Conservation (phyloP, 805 yeast genomes). For the Nakazawaea wickerhamii region DNA sequence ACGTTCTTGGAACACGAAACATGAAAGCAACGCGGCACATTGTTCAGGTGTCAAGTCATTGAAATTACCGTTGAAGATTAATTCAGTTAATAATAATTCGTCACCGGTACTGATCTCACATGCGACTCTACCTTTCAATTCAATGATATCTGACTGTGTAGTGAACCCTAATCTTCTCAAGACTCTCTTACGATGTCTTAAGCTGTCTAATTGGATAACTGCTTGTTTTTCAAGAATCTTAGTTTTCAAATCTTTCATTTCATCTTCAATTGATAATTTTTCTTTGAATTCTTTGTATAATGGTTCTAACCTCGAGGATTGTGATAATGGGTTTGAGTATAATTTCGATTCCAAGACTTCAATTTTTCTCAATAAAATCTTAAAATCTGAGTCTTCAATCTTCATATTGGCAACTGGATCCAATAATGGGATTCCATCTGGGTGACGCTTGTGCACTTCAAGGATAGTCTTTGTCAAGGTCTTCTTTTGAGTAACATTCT, state of each 20-base stretch:
- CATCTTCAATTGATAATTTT: slow-evolving; percentile 56
- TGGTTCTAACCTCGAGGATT: slow-evolving; percentile 54
- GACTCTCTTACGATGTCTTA: slow-evolving; percentile 89
- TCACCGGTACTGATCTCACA: slow-evolving; percentile 93
- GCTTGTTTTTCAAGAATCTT: slow-evolving; percentile 82
- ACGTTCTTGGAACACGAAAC: slow-evolving; percentile 96
- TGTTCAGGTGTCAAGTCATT: slow-evolving; percentile 84
- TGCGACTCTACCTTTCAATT: slow-evolving; percentile 94
- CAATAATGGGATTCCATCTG: slow-evolving; percentile 85
- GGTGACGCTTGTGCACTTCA: slow-evolving; percentile 79
- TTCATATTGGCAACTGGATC: slow-evolving; percentile 94
- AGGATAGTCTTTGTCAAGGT: slow-evolving; percentile 63
- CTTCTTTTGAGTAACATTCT: slow-evolving; percentile 53
- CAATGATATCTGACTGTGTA: slow-evolving; percentile 82
- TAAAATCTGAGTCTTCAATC: slow-evolving; percentile 77
- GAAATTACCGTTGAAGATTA: slow-evolving; percentile 93
- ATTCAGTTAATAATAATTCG: slow-evolving; percentile 80
- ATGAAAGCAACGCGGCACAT: slow-evolving; percentile 85
- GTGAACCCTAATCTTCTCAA: slow-evolving; percentile 88
- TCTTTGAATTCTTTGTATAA: slow-evolving; percentile 59
- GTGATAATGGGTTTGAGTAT: slow-evolving; percentile 60
- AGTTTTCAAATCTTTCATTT: slow-evolving; percentile 53
- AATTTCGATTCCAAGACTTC: slow-evolving; percentile 78
- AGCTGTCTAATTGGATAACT: slow-evolving; percentile 88
- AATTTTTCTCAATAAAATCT: slow-evolving; percentile 63